Conservation (phyloP, 495 filamentous ascomycete species). For the Niebla homalea region DNA sequence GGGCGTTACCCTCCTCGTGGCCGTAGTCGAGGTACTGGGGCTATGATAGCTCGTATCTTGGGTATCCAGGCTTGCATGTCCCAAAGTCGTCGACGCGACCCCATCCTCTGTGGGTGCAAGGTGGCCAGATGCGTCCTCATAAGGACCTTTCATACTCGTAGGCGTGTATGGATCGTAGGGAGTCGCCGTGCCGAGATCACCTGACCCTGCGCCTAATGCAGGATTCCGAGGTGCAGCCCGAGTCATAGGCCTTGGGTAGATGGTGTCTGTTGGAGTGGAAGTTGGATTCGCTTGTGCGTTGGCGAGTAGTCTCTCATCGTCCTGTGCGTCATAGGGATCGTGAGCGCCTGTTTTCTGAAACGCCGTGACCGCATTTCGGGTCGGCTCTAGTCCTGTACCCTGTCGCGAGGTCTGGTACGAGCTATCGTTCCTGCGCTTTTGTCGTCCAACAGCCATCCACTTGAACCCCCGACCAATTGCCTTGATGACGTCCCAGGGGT, state of each 20-base stretch:
- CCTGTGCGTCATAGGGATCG: slow-evolving; percentile 3
- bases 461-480: slow-evolving; percentile 61
- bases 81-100: background rate
- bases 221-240: slow-evolving; percentile 6
- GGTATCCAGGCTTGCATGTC: slow-evolving; percentile 1
- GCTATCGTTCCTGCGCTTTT: slow-evolving; percentile 36
- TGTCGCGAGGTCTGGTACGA: slow-evolving; percentile 28
- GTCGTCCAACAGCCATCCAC: slow-evolving; percentile 68
- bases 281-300: slow-evolving; percentile 2
- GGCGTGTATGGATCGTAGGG: slow-evolving; percentile 9
- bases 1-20: background rate
- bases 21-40: background rate
- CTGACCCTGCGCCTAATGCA: background rate
- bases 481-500: slow-evolving; percentile 73
- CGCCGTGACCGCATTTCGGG: slow-evolving; percentile 11
- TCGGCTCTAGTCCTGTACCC: slow-evolving; percentile 9
- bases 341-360: background rate
- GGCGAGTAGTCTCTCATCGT: slow-evolving; percentile 4
- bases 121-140: background rate
- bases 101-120: slow-evolving; percentile 1
- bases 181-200: slow-evolving; percentile 5
- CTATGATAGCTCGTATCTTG: slow-evolving; percentile 11
- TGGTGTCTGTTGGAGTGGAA: background rate
- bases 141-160: background rate
- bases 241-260: slow-evolving; percentile 13